A percentile compares a stretch with the other conserved stretches of the same genome.
Conservation (phyloP, 805 yeast species). For the Metschnikowia proteae region DNA sequence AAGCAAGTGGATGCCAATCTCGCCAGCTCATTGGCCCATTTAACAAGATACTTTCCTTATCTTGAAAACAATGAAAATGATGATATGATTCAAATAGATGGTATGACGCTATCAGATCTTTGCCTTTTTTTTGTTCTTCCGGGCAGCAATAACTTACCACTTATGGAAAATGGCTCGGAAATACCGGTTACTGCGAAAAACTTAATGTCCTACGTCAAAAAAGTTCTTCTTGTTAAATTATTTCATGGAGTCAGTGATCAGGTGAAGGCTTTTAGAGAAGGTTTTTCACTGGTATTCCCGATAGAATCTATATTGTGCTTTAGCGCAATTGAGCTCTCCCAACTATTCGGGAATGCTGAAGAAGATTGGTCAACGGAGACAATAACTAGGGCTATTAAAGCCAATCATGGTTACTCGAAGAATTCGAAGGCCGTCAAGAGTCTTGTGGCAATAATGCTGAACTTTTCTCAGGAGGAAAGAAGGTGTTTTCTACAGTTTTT, state of each 20-base stretch:
- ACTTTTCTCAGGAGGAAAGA: constrained; percentile 52
- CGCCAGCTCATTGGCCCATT: constrained; percentile 52
- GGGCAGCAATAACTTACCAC: constrained; percentile 60
- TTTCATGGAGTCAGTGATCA: constrained; percentile 64
- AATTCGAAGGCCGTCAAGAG: constrained; percentile 62
- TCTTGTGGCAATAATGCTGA: constrained; percentile 58
- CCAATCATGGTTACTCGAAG: constrained; percentile 85
- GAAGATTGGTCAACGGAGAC: constrained; percentile 85
- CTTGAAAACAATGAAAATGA: constrained; percentile 11
- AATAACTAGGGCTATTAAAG: constrained; percentile 56
- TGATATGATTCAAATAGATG: constrained; percentile 26
- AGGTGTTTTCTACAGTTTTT: constrained; percentile 78
- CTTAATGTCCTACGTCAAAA: constrained; percentile 52
- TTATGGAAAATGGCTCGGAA: constrained; percentile 54
- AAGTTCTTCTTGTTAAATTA: constrained; percentile 55
- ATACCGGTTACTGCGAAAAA: constrained; percentile 49
- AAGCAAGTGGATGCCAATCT: constrained; percentile 53
- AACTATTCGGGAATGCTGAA: constrained; percentile 68
- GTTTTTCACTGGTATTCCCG: constrained; percentile 83
- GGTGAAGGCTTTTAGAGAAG: constrained; percentile 64
- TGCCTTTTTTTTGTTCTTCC: constrained; percentile 70
- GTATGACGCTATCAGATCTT: constrained; percentile 49
- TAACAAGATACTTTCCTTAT: constrained; percentile 41
- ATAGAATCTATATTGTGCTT: constrained; percentile 66
- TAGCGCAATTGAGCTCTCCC: constrained; percentile 67